These are phyloP conservation scores for Hyphodiscus hymeniophilus DNA, from an alignment of 495 filamentous ascomycete species.

Conservation along the genomic window DNA sequence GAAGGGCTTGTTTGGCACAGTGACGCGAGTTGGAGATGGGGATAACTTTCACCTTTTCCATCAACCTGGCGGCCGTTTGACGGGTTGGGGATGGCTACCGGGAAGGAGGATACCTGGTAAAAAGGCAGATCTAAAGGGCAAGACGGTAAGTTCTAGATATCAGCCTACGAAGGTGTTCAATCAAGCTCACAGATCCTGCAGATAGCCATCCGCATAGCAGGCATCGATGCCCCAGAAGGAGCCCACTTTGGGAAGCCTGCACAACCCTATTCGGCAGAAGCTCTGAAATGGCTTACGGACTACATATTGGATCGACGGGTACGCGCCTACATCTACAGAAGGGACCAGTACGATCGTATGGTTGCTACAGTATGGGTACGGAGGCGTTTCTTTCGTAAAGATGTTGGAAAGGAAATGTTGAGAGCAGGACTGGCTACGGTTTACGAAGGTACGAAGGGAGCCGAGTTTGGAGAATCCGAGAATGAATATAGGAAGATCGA, in stretches of 20 bases:
- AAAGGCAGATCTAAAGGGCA: slow-evolving; percentile 59
- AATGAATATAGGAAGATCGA: slow-evolving; percentile 64
- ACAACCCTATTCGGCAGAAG: slow-evolving; percentile 76
- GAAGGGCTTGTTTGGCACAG: slow-evolving; percentile 69
- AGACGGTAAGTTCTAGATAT: slow-evolving; percentile 52
- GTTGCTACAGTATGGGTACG: slow-evolving; percentile 81
- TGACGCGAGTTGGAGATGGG: slow-evolving; percentile 92
- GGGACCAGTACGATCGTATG: slow-evolving; percentile 87
- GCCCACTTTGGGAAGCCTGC: slow-evolving; percentile 85
- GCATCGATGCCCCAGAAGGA: slow-evolving; percentile 85
- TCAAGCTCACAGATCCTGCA: slow-evolving; percentile 22
- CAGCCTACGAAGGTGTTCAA: slow-evolving; percentile 16
- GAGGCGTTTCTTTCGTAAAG: slow-evolving; percentile 46
- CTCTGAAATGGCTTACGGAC: slow-evolving; percentile 63
- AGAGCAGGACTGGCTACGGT: slow-evolving; percentile 74
- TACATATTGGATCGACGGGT: slow-evolving; percentile 71
- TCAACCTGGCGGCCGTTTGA: slow-evolving; percentile 77
- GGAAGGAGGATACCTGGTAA: slow-evolving; percentile 56
- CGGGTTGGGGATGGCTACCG: slow-evolving; percentile 83
- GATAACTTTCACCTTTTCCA: slow-evolving; percentile 93
- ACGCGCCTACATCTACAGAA: slow-evolving; percentile 67
- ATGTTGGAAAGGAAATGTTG: slow-evolving; percentile 88
- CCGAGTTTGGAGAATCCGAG: slow-evolving; percentile 69
- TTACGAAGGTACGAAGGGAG: slow-evolving; percentile 83
- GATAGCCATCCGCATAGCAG: slow-evolving; percentile 83